Conservation (phyloP, 1,284 basidiomycete genomes). For the Microbotryomycetes sp. region DNA sequence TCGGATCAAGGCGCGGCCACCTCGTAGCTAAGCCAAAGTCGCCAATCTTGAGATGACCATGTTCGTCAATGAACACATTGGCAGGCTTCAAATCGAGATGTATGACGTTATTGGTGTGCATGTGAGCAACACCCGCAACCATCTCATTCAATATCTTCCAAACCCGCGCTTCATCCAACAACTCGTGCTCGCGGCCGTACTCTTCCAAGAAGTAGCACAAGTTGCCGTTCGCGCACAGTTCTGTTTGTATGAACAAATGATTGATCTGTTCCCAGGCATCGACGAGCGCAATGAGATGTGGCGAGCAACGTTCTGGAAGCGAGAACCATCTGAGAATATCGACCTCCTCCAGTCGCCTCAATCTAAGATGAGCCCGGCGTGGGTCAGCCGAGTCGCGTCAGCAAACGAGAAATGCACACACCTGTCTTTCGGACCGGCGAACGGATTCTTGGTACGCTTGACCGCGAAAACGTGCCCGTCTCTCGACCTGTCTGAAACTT, state of each 20-base stretch:
- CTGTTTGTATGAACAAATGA: constrained; percentile 84
- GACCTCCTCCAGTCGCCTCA: constrained; percentile 89
- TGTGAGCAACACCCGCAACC: constrained; percentile 67
- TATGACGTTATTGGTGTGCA: constrained; percentile 80
- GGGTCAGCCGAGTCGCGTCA: constrained; percentile 6
- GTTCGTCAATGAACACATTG: constrained; percentile 85
- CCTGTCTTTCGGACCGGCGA: constrained; percentile 86
- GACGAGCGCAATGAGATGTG: constrained; percentile 82
- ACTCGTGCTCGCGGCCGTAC: constrained; percentile 75
- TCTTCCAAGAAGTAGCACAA: constrained; percentile 87
- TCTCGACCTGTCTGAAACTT: constrained; percentile 62
- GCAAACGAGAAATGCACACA: constrained; percentile 45
- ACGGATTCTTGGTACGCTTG: constrained; percentile 82
- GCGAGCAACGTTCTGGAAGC: constrained; percentile 43
- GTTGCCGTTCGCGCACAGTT: constrained; percentile 88
- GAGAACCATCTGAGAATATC: constrained; percentile 80
- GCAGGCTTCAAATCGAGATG: constrained; percentile 98
- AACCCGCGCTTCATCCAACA: constrained; percentile 83
- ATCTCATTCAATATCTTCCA: constrained; percentile 97
- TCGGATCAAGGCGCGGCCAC: constrained; percentile 32
- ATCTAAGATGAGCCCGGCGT: constrained; percentile 46
- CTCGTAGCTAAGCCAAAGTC: constrained; percentile 88
- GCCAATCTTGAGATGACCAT: constrained; percentile 90
- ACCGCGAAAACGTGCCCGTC: constrained; percentile 67
- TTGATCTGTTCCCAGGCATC: constrained; percentile 97